Base-by-base conservation (phyloP, 2,329 filamentous ascomycete genomes). In the Elsinoe necatrix region DNA sequence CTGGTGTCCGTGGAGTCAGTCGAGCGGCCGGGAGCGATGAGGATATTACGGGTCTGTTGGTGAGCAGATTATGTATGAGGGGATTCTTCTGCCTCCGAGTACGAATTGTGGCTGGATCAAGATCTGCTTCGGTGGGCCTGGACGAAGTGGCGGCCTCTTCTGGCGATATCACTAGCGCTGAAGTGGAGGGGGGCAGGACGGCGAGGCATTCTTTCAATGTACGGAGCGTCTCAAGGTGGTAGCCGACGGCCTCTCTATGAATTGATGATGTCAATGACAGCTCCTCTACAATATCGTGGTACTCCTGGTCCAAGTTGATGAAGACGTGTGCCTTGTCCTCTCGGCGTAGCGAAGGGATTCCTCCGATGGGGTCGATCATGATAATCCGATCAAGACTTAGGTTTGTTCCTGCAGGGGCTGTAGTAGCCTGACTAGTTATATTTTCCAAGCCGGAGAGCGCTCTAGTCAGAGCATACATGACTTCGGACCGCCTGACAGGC, bases 231-330 rank as follows among this genome's bases (percentile, higher is more conserved):
- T 82, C 79, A 57, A 83, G 72, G 72, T 85, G 84, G 12, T 75
- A 70, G 57, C 72, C 72, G 67, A 60, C 63, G 62, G 14, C 69
- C 50, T 42, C 20, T 12, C 50, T 47, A 2, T 54, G 56, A 4
- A 59, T 57, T 51, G 58, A 58, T 4, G 63, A 59, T 48, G 64
- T 66, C 21, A 63, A 57, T 3, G 60, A 59, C 20, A 68, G 63
- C 62, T 89, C 80, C 14, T 78, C 71, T 59, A 81, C 77, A 50
- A 95, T 85, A 23, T 80, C 73, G 1, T 80, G 75, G 62, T 87
- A 95, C 67, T 98, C 92, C 66, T 97, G 90, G 66, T 95, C 87
- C 57, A 98, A 78, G 64, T 98, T 98, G 67, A 98, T 81, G 67
- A 96, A 97, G 6, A 93, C 81, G 67, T 93, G 86, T 1, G 86